Percentiles rank a stretch among this genome's conserved stretches.
These are phyloP conservation scores for Apophysomyces variabilis DNA, from an alignment of 371 early-diverging fungal genomes.

Conservation along the genomic window DNA sequence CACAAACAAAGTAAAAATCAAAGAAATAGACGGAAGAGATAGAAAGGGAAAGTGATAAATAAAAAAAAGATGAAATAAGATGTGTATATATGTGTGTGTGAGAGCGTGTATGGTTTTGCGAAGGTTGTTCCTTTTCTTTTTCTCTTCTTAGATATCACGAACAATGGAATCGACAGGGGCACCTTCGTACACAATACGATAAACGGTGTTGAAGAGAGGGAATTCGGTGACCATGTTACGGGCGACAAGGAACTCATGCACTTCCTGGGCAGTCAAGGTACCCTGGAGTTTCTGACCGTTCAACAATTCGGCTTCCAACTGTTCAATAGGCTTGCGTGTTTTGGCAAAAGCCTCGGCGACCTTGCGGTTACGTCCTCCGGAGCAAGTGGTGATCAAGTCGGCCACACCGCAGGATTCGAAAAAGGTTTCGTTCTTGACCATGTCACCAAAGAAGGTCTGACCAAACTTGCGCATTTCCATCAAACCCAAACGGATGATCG, in stretches of 20 bases:
- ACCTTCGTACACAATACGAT: conserved; percentile 85
- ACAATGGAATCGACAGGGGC: conserved; percentile 59
- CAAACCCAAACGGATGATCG: conserved; percentile 95
- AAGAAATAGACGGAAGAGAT: not conserved
- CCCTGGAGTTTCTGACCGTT: conserved; percentile 99
- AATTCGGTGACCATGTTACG: conserved; percentile 67
- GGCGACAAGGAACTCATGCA: conserved; percentile 78
- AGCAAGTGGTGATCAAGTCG: conserved; percentile 93
- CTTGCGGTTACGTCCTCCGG: conserved; percentile 95
- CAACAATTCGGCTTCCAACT: conserved; percentile 89
- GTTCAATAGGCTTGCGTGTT: conserved; percentile 87
- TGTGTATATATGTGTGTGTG: not conserved
- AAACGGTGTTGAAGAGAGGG: conserved; percentile 89
- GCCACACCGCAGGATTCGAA: conserved; percentile 96
- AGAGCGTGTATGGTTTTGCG: no score
- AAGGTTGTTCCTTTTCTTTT: no score
- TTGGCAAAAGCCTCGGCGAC: conserved; percentile 88
- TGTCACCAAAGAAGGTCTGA: conserved; percentile 73
- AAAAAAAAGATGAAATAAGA: not conserved
- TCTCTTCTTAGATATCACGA: conserved; percentile 50
- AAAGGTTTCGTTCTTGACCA: conserved; percentile 86
- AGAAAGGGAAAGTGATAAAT: not conserved
- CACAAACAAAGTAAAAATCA: conserved; percentile 2
- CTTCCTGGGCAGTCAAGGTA: conserved; percentile 89
- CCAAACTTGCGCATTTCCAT: conserved; percentile 96